Base-by-base conservation (phyloP, 805 yeast species). In the Myxozyma udenii region DNA sequence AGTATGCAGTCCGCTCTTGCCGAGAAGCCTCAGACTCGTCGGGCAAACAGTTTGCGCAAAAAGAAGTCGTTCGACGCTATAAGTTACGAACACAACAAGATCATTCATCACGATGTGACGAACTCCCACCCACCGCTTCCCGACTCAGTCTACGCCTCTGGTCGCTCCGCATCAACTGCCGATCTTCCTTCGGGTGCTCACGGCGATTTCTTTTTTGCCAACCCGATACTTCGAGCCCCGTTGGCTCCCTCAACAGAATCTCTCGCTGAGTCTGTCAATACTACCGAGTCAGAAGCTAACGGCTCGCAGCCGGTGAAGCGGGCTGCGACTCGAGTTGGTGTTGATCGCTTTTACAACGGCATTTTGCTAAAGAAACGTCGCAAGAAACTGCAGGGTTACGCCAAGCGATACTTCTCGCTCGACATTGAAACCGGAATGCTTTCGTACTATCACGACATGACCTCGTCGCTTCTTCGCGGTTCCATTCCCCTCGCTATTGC, bases 401-500 rank as follows among this genome's bases (percentile, higher is more conserved):
- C 85, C 37, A 85, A 85, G 64, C 74, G 98, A 46, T 89, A 83
- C 66, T 93, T 93, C 66, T 78, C 85, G 1, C 77, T 93, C 53
- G 95, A 90, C 66, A 79, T 83, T 71, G 82, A 82, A 66, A 82
- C 85, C 61, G 93, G 95, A 22, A 81, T 91, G 1, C 74, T 93
- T 41, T 86, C 88, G 39, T 93, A 93, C 67, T 87, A 85, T 66
- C 66, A 80, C 52, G 83, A 85, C 67, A 82, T 79, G 41, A 28
- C 63, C 11, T 80, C 81, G 43, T 79, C 82, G 61, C 81, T 82
- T 59, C 76, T 87, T 43, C 77, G 98, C 50, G 98, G 98, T 50
- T 89, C 87, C 63, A 88, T 93, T 87, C 95, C 91, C 33, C 80
- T 93, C 44, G 80, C 78, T 47, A 77, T 85, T 43, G 82, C 95